Percentiles rank a stretch among this genome's conserved stretches.
Evolutionary conservation across 1,284 basidiomycete genomes (phyloP).

Genomic region (Malassezia sympodialis): DNA sequence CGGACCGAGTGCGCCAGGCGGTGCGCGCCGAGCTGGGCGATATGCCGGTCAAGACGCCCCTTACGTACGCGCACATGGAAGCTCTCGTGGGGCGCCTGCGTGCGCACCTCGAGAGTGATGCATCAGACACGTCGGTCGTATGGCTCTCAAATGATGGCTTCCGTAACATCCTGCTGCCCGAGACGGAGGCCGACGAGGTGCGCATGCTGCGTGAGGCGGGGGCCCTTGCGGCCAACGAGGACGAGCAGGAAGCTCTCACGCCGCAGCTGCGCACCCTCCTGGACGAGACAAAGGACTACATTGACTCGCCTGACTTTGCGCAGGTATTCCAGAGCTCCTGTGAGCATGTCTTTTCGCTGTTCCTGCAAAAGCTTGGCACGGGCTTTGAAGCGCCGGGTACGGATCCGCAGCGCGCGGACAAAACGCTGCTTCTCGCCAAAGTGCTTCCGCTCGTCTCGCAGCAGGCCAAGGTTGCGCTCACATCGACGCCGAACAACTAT

Average conservation of each 20-base stretch:
- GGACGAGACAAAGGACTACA: constrained; percentile 59
- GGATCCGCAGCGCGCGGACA: constrained; percentile 49
- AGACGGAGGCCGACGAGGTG: constrained; percentile 25
- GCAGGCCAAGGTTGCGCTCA: constrained; percentile 64
- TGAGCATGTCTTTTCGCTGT: constrained; percentile 58
- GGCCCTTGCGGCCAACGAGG: constrained; percentile 20
- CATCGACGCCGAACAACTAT: constrained; percentile 67
- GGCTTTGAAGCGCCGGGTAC: constrained; percentile 48
- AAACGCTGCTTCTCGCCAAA: constrained; percentile 59
- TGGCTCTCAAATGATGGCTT: constrained; percentile 12
- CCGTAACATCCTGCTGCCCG: constrained; percentile 47
- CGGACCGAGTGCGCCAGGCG: constrained; percentile 60
- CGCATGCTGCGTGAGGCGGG: constrained; percentile 40
- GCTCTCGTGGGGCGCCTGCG: constrained; percentile 62
- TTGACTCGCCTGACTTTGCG: constrained; percentile 62
- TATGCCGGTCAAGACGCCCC: constrained; percentile 63
- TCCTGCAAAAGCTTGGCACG: constrained; percentile 55
- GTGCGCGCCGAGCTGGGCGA: constrained; percentile 49
- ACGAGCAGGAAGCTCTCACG: constrained; percentile 11
- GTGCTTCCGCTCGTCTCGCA: constrained; percentile 66
- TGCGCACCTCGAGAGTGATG: constrained; percentile 52
- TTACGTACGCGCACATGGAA: constrained; percentile 60
- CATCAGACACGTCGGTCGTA: not conserved
- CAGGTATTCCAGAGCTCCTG: constrained; percentile 60
- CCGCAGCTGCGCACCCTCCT: constrained; percentile 59